Evolutionary conservation across 208 protist genomes (phyloP).

Genomic region (Kentomonas sorsogonicus): DNA sequence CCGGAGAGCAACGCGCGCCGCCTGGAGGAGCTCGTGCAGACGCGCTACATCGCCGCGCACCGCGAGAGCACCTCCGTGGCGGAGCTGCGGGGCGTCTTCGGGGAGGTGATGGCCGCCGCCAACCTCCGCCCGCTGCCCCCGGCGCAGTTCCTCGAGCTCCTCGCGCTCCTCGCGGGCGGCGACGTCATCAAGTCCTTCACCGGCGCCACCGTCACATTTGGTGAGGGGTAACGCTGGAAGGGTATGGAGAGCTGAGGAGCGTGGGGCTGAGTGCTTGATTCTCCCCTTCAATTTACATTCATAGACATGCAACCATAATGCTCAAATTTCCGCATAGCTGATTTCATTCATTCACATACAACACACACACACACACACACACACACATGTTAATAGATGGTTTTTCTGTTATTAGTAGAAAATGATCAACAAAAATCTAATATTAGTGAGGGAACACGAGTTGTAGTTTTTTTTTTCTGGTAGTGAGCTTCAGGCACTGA

Average conservation of each 20-base stretch:
- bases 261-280: background rate
- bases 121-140: conserved; percentile 47
- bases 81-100: conserved; percentile 65
- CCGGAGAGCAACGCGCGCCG: conserved; percentile 77
- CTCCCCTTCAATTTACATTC: background rate
- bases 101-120: conserved; percentile 48
- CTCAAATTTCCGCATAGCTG: no score
- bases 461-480: conserved; percentile 11
- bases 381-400: background rate
- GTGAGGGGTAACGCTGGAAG: background rate
- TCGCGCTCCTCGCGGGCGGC: conserved; percentile 70
- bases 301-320: no score
- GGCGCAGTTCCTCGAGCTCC: conserved; percentile 77
- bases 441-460: no score
- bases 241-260: background rate
- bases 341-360: no score
- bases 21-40: conserved; percentile 58
- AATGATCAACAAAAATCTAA: no score
- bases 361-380: background rate
- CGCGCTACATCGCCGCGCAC: conserved; percentile 38
- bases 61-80: conserved; percentile 36
- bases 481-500: background rate
- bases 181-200: conserved; percentile 75
- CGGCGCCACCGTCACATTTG: conserved; percentile 52
- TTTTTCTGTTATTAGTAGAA: no score